Conservation (phyloP, 1,139 yeast species). For the Geotrichum cucujoidarum region DNA sequence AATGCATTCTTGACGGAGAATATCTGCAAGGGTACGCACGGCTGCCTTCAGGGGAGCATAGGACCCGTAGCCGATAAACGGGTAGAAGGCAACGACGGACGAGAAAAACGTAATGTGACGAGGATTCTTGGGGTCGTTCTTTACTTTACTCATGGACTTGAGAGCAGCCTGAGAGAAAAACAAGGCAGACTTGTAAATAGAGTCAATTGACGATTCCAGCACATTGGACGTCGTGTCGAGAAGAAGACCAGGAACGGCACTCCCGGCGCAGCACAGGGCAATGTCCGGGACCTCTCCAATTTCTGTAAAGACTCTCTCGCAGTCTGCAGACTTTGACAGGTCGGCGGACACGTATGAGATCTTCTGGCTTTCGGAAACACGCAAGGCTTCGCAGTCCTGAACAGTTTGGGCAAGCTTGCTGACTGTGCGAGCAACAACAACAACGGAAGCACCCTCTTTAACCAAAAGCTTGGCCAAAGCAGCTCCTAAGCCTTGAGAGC, state of each 20-base stretch:
- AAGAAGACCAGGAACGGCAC: slow-evolving; percentile 74
- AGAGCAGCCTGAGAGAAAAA: slow-evolving; percentile 59
- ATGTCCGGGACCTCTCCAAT: slow-evolving; percentile 52
- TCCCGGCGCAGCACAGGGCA: slow-evolving; percentile 84
- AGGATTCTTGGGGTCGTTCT: slow-evolving; percentile 17
- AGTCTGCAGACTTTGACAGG: slow-evolving; percentile 50
- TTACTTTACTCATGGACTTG: slow-evolving; percentile 41
- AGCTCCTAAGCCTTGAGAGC: slow-evolving; percentile 90
- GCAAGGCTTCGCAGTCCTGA: slow-evolving; percentile 38
- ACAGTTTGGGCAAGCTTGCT: slow-evolving; percentile 50
- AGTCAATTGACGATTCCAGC: slow-evolving; percentile 54
- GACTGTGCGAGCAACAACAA: slow-evolving; percentile 72
- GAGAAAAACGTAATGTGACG: slow-evolving; percentile 74
- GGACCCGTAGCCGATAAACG: slow-evolving; percentile 85
- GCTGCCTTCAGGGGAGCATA: slow-evolving; percentile 91
- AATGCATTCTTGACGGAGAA: slow-evolving; percentile 74
- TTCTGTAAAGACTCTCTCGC: slow-evolving; percentile 43
- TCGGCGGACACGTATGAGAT: slow-evolving; percentile 59
- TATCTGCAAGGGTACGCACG: slow-evolving; percentile 63
- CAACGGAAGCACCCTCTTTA: slow-evolving; percentile 54
- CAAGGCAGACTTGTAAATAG: slow-evolving; percentile 70
- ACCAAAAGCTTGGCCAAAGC: slow-evolving; percentile 64
- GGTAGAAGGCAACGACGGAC: slow-evolving; percentile 75
- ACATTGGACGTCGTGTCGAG: slow-evolving; percentile 58
- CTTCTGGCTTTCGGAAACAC: slow-evolving; percentile 33